Evolutionary conservation across 257 asterid species (phyloP).

Genomic region (Salvia hispanica): DNA sequence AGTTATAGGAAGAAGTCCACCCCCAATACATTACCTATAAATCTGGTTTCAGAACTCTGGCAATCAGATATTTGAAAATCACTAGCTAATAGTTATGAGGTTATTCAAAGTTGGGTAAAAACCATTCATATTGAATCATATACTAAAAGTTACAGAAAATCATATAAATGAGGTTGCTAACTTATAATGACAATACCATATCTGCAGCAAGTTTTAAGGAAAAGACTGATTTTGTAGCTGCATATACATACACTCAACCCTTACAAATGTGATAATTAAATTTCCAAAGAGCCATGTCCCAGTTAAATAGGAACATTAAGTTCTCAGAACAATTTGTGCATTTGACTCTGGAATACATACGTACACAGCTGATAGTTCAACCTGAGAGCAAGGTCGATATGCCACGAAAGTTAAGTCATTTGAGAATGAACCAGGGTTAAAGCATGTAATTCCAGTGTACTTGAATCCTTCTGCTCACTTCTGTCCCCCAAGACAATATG

Average conservation of each 20-base stretch:
- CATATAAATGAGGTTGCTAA: constrained; percentile 4
- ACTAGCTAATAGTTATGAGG: not conserved
- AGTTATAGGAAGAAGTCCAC: constrained; percentile 2
- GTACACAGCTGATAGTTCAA: constrained; percentile 79
- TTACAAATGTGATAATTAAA: constrained; percentile 20
- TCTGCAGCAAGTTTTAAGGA: constrained; percentile 7
- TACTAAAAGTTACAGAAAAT: constrained; percentile 20
- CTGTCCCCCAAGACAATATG: constrained; percentile 93
- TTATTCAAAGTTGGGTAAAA: not conserved
- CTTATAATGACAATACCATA: constrained; percentile 15
- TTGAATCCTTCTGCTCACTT: constrained; percentile 86
- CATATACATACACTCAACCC: constrained; percentile 4
- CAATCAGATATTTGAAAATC: constrained; percentile 19
- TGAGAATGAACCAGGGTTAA: constrained; percentile 95
- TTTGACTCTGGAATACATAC: constrained; percentile 21
- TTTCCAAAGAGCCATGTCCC: constrained; percentile 18
- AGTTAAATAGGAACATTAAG: constrained; percentile 3
- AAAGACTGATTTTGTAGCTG: no score
- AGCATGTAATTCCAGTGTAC: constrained; percentile 83
- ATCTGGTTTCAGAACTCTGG: constrained; percentile 4
- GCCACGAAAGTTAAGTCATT: constrained; percentile 75
- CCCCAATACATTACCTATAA: not conserved
- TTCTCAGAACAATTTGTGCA: constrained; percentile 21
- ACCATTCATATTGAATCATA: constrained; percentile 6
- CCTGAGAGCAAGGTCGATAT: constrained; percentile 84